phyloP scores from a whole-genome alignment of 352 stramenopile species.

The Phytophthora pisi region DNA sequence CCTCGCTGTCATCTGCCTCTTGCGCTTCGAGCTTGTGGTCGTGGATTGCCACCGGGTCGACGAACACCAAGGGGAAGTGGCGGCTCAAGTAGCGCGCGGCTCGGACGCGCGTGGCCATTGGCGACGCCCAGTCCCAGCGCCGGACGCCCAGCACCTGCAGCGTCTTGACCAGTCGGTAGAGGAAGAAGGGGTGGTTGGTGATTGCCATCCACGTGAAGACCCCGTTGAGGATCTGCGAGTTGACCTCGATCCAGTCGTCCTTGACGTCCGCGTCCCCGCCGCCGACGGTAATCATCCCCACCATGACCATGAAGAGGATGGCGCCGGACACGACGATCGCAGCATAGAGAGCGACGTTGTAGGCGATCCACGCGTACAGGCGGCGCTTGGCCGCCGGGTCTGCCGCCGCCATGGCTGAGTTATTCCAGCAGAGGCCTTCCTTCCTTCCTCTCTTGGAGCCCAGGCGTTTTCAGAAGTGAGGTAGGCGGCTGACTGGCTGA shows the following conservation, averaged over 20 bases:
- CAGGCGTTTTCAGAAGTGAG: conserved; percentile 12
- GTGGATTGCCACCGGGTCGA: conserved; percentile 13
- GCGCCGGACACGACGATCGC: conserved; percentile 35
- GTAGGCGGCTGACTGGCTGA: too few species aligned
- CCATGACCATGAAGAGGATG: conserved; percentile 48
- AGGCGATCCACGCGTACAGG: conserved; percentile 37
- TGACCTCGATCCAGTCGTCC: conserved; percentile 48
- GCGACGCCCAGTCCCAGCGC: conserved; percentile 17
- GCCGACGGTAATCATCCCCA: conserved; percentile 34
- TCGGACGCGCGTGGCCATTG: conserved; percentile 2
- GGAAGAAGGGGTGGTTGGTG: conserved; percentile 46
- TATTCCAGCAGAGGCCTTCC: neutral
- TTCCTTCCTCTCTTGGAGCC: neutral
- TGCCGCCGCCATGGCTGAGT: neutral
- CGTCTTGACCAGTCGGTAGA: conserved; percentile 32
- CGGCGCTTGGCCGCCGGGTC: conserved; percentile 15
- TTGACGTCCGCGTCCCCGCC: conserved; percentile 36
- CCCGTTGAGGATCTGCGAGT: conserved; percentile 52
- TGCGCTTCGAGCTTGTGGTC: conserved; percentile 25
- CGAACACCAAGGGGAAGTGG: conserved; percentile 40
- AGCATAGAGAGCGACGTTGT: conserved; percentile 38
- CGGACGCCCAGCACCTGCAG: conserved; percentile 28
- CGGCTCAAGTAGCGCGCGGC: conserved; percentile 31
- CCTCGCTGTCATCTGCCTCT: conserved; percentile 17
- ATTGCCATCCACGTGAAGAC: conserved; percentile 49